Base-by-base conservation (phyloP, 495 filamentous ascomycete genomes). In the Neurospora sp. region DNA sequence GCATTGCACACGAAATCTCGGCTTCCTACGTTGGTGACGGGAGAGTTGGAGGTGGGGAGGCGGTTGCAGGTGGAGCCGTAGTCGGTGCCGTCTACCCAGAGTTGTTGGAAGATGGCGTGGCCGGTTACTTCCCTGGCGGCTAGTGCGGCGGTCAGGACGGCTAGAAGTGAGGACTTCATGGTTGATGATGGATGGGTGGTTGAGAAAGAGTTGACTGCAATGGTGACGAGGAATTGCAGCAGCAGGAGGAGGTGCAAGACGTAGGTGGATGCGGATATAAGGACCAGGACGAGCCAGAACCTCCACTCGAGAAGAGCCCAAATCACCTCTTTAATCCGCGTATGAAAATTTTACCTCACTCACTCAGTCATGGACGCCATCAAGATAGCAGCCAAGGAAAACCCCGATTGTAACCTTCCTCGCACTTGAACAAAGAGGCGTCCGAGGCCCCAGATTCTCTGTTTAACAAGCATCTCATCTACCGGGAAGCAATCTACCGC, bases 81-180 rank as follows among this genome's bases (percentile, higher is more conserved):
- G 75, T 88, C 86, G 38, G 81, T 81, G 7, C 85, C 85, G 71
- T 87, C 79, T 10, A 88, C 79, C 84, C 84, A 87, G 39, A 88
- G 80, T 59, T 87, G 80, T 72, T 88, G 86, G 79, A 86, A 88
- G 40, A 82, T 82, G 35, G 86, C 83, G 46, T 88, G 86, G 31
- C 80, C 83, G 54, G 83, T 77, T 16, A 82, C 82, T 42, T 82
- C 70, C 7, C 78, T 76, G 48, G 78, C 80, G 27, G 79, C 78
- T 27, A 86, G 74, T 2, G 78, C 78, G 37, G 79, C 75, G 14
- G 48, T 7, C 1, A 79, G 35, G 6, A 73, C 18, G 14, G 79
- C 73, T 44, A 79, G 70, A 69, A 82, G 44, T 16, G 80, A 77
- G 12, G 81, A 81, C 79, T 84, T 86, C 85, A 86, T 85, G 44